Evolutionary conservation across 2,329 filamentous ascomycete genomes (phyloP).

Genomic region (Colletotrichum incanum): DNA sequence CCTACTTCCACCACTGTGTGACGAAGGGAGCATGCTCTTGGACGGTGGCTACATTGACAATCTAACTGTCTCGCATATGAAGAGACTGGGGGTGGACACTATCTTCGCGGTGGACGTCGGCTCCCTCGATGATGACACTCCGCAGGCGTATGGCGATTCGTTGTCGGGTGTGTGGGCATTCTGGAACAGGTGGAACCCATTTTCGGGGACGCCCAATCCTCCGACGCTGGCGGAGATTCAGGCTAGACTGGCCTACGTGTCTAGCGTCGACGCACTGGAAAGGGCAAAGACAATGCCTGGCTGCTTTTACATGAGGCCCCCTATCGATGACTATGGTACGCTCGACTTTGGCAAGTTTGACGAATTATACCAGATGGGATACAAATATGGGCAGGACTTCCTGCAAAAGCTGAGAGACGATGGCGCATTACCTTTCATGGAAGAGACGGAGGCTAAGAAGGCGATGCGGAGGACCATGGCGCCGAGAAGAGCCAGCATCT

Average conservation of each 20-base stretch:
- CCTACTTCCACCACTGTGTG: conserved; percentile 91
- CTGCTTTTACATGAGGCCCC: conserved; percentile 96
- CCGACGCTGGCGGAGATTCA: conserved; percentile 97
- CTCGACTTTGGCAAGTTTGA: conserved; percentile 98
- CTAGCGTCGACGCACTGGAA: conserved; percentile 93
- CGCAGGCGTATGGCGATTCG: conserved; percentile 93
- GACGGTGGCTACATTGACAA: conserved; percentile 99
- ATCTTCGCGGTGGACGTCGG: conserved; percentile 98
- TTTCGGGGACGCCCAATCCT: conserved; percentile 89
- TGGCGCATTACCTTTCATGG: conserved; percentile 79
- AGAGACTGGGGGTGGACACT: conserved; percentile 89
- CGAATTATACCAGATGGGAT: conserved; percentile 93
- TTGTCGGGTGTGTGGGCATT: conserved; percentile 96
- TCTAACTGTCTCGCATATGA: conserved; percentile 97
- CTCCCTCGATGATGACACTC: conserved; percentile 90
- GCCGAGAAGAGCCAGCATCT: conserved; percentile 84
- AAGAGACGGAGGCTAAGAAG: conserved; percentile 84
- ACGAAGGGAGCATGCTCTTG: conserved; percentile 96
- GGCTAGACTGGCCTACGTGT: conserved; percentile 93
- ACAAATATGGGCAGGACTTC: conserved; percentile 87
- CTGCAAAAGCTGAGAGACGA: conserved; percentile 83
- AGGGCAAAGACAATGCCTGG: conserved; percentile 91
- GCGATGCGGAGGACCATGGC: conserved; percentile 84
- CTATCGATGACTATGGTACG: conserved; percentile 93
- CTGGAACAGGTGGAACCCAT: conserved; percentile 96